Conservation (phyloP, 2,329 filamentous ascomycete genomes). For the Diplodia intermedia region DNA sequence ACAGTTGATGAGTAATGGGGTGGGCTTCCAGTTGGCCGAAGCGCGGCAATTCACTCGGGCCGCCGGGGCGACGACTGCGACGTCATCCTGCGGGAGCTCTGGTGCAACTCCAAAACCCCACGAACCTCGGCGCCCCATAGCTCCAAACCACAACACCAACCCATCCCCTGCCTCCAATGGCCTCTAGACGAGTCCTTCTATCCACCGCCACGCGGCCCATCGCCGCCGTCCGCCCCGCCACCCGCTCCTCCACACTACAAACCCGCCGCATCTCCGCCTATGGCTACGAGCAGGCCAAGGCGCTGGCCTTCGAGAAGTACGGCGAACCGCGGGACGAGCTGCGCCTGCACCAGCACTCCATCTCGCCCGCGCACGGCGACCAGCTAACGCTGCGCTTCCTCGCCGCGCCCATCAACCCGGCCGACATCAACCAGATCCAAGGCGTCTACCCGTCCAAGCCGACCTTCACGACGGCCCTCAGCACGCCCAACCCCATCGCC, state of each 20-base stretch:
- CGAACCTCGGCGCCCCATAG: not conserved
- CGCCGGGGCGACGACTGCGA: not conserved
- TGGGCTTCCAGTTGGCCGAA: slow-evolving; percentile 31
- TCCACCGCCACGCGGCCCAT: slow-evolving; percentile 37
- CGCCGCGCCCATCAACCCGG: slow-evolving; percentile 91
- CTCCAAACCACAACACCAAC: not conserved
- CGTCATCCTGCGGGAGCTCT: slow-evolving; percentile 31
- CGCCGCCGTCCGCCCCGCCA: slow-evolving; percentile 32
- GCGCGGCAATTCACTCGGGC: slow-evolving; percentile 24
- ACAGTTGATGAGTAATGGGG: not conserved
- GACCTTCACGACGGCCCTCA: slow-evolving; percentile 74
- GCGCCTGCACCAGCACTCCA: slow-evolving; percentile 76
- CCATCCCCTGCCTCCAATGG: slow-evolving; percentile 23
- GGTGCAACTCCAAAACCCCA: slow-evolving; percentile 12
- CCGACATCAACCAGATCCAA: slow-evolving; percentile 97
- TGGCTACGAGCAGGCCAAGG: slow-evolving; percentile 84
- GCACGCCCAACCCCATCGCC: slow-evolving; percentile 76
- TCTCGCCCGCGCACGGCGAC: slow-evolving; percentile 74
- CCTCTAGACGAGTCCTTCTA: slow-evolving; percentile 10
- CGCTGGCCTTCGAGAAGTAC: slow-evolving; percentile 76
- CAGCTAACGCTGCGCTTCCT: slow-evolving; percentile 84
- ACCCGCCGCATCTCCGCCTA: slow-evolving; percentile 64
- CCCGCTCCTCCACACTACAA: slow-evolving; percentile 32
- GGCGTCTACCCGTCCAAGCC: slow-evolving; percentile 92
- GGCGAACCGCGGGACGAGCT: slow-evolving; percentile 77